Evolutionary conservation across 1,284 basidiomycete species (phyloP), one percentile per base, ranked within the genome.

Genomic region (Amylostereum areolatum): DNA sequence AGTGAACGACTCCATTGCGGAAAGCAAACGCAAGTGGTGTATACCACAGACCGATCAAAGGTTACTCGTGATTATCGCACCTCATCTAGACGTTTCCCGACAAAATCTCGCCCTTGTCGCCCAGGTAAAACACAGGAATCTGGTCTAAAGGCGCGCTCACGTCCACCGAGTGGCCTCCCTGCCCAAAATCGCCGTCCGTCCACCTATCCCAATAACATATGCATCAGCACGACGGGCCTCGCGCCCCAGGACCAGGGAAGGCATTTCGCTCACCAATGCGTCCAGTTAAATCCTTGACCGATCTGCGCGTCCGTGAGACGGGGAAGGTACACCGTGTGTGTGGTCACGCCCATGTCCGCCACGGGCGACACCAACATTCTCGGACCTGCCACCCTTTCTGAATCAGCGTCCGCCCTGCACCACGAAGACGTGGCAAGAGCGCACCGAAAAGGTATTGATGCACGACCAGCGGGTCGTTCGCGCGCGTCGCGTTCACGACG

Each of bases 381-480:
- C n/a, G 67, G 62, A 24, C 68, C 70, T 69, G 24, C 45, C 9
- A 25, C 36, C 39, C 27, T n/a, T 24, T 8, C 12, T 45, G 12
- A 32, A 43, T 25, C 10, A 9, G 32, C 43, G 36, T 30, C 9
- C 9, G 42, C 40, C 6, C 31, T 11, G 24, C 34, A n/a, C n/a
- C 18, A 36, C 5, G 18, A 18, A 3, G 18, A 25, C 33, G 29
- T 48, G 8, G 25, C 25, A 43, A 9, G n/a, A 43, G 33, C 28
- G 10, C 57, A 67, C 68, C 69, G 39, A 71, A 62, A 68, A 71
- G 66, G 52, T 63, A 72, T 55, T 70, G 61, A 51, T 70, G 66
- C 12, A 65, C 55, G 35, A 71, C 62, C 2, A 53, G 33, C 27
- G 65, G 66, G 44, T 70, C 60, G 45, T 71, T 72, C 8, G 31